A percentile compares a stretch with the other conserved stretches of the same genome.
phyloP scores from a whole-genome alignment of 2,329 filamentous ascomycete genomes.

The Colletotrichum tamarilloi region DNA sequence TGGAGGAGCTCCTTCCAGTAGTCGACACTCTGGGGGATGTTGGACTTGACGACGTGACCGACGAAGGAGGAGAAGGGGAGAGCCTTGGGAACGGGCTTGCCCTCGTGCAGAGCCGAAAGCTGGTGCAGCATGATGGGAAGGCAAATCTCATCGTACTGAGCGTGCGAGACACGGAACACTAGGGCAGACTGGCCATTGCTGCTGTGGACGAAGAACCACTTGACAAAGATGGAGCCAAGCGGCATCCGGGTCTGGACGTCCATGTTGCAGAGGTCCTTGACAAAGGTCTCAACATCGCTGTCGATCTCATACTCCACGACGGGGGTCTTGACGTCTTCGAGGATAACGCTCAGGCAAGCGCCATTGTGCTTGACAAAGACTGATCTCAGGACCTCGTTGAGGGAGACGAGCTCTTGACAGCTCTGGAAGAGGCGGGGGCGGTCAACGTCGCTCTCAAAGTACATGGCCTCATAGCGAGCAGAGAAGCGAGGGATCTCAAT shows the following conservation, averaged over 20 bases:
- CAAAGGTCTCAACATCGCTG: slow-evolving; percentile 61
- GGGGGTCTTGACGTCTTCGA: slow-evolving; percentile 62
- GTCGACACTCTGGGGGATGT: slow-evolving; percentile 60
- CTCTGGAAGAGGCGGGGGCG: slow-evolving; percentile 57
- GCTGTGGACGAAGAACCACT: slow-evolving; percentile 64
- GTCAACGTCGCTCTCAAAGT: slow-evolving; percentile 65
- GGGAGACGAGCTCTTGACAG: slow-evolving; percentile 66
- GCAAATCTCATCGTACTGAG: slow-evolving; percentile 77
- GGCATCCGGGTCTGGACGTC: slow-evolving; percentile 68
- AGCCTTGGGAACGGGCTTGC: slow-evolving; percentile 42
- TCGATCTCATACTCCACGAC: slow-evolving; percentile 66
- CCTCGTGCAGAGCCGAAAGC: slow-evolving; percentile 64
- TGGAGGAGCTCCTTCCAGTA: slow-evolving; percentile 72
- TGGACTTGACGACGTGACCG: slow-evolving; percentile 51
- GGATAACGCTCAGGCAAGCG: slow-evolving; percentile 66
- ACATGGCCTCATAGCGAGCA: slow-evolving; percentile 72
- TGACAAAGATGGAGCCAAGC: slow-evolving; percentile 69
- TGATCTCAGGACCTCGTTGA: slow-evolving; percentile 74
- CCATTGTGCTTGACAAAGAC: slow-evolving; percentile 68
- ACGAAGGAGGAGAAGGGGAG: slow-evolving; percentile 60
- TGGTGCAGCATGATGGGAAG: slow-evolving; percentile 71
- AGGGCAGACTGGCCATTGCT: slow-evolving; percentile 53
- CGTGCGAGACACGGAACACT: slow-evolving; percentile 73
- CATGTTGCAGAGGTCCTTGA: slow-evolving; percentile 62
- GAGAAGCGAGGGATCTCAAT: slow-evolving; percentile 69